Evolutionary conservation across 331 rosid genomes (phyloP), one percentile per base, ranked within the genome.

Genomic region (Phaseolus coccineus): DNA sequence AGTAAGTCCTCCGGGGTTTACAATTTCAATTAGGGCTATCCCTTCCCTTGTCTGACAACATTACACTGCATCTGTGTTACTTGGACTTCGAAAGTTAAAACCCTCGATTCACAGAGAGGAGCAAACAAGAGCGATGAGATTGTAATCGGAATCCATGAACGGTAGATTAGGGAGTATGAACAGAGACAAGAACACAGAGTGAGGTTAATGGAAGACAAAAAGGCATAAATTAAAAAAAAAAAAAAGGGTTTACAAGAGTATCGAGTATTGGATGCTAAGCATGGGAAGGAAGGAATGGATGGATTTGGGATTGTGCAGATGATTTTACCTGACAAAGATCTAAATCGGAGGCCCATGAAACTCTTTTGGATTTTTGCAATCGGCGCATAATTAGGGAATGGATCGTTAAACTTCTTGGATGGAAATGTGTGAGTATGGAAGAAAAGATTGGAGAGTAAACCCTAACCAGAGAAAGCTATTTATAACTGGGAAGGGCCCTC

Each of bases 261-360:
- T 11, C 61, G 82, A 73, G 63, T 14, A 65, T 55, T 6, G 50
- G 67, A 77, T 19, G 37, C 3, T 24, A 56, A 52, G 16, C 46
- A 53, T 9, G 48, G 53, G 30, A 57, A 64, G 31, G 30, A 11
- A 9, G 14, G 50, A 80, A 51, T 71, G 44, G 51, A 48, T 46
- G 42, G 77, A 64, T 50, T 56, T 14, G 19, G 74, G 81, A 84
- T 77, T 84, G 30, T 56, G 81, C 31, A 31, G 74, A 88, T 71
- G 67, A 73, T 62, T 88, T 83, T 92, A 94, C 98, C 97, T 94
- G 98, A 87, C 97, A 89, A 74, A 94, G 95, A 83, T 91, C 87
- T 80, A 83, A 90, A 89, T 88, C 91, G 69, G 97, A 87, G 52
- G 98, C 92, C 98, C 97, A 94, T 48, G 97, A 87, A 91, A 94